These are phyloP conservation scores for Scenedesmus sp. DNA, from an alignment of 163 green algal genomes.

Conservation along the genomic window DNA sequence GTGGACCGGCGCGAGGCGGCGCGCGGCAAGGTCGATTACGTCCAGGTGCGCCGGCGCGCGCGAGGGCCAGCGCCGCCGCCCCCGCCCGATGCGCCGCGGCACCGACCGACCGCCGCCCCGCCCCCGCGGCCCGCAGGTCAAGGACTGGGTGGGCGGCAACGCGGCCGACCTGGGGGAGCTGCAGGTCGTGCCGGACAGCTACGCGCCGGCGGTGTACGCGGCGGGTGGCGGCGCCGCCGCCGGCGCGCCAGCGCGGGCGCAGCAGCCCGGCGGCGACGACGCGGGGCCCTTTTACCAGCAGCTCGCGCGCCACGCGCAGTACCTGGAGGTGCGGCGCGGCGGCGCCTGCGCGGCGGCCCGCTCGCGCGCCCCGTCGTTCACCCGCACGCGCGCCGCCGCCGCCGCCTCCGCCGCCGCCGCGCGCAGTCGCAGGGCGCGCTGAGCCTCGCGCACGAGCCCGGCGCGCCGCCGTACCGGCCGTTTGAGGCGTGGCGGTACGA, in stretches of 20 bases:
- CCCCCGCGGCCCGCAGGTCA: conserved; percentile 60
- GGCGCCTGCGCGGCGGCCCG: no score
- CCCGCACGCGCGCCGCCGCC: no score
- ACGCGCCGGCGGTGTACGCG: not conserved
- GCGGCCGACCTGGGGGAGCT: conserved; percentile 56
- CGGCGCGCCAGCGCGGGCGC: not conserved
- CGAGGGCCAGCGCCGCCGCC: no score
- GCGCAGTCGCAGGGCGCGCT: conserved; percentile 50
- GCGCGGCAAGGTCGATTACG: conserved; percentile 61
- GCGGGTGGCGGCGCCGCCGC: not conserved
- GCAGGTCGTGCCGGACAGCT: conserved; percentile 39
- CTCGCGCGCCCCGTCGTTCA: no score
- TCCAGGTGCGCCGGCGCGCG: conserved; percentile 45
- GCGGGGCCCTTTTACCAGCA: conserved; percentile 58
- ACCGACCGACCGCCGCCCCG: not conserved
- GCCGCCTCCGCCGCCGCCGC: not conserved
- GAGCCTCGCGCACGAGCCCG: conserved; percentile 30
- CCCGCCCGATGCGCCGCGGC: not conserved
- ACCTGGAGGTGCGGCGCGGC: conserved; percentile 45
- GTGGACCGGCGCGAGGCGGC: conserved; percentile 57
- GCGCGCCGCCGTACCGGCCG: conserved; percentile 50
- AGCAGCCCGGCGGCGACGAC: not conserved
- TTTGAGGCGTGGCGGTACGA: conserved; percentile 67
- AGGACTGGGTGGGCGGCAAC: conserved; percentile 60
- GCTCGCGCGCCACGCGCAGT: conserved; percentile 53